A percentile compares a stretch with the other conserved stretches of the same genome.
phyloP scores from a whole-genome alignment of 495 filamentous ascomycete genomes.

The Penicillium samsonianum region DNA sequence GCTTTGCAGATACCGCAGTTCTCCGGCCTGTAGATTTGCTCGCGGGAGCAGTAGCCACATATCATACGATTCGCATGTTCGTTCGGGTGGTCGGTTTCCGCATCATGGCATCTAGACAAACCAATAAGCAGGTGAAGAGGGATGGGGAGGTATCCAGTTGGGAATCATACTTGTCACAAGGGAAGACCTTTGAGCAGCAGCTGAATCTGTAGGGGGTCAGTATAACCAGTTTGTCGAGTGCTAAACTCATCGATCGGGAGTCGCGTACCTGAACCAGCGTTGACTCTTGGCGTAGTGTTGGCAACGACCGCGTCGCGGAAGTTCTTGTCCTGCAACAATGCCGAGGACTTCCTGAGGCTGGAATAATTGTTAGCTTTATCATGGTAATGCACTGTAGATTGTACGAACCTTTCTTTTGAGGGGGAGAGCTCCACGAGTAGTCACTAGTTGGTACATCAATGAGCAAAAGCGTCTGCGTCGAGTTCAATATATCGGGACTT shows the following conservation, averaged over 20 bases:
- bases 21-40: constrained; percentile 81
- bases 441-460: constrained; percentile 30
- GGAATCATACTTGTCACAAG: constrained; percentile 66
- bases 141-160: neutral
- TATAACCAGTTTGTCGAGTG: neutral
- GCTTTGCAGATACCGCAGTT: constrained; percentile 76
- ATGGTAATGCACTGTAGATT: neutral
- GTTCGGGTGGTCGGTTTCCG: constrained; percentile 65
- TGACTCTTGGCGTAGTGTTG: constrained; percentile 76
- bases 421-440: constrained; percentile 44
- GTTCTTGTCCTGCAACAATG: constrained; percentile 74
- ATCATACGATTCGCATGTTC: constrained; percentile 91
- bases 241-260: neutral
- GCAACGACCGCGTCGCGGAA: constrained; percentile 75
- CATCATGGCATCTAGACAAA: constrained; percentile 69
- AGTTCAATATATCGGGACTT: constrained; percentile 15
- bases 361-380: constrained; percentile 3
- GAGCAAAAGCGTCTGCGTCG: neutral
- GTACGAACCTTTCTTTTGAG: constrained; percentile 53
- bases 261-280: constrained; percentile 76
- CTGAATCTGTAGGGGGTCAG: constrained; percentile 49
- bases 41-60: constrained; percentile 78
- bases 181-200: constrained; percentile 67
- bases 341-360: constrained; percentile 68
- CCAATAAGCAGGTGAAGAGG: constrained; percentile 13